These are phyloP conservation scores for Vitis cinerea DNA, from an alignment of 164 flowering plant species.

Conservation along the genomic window DNA sequence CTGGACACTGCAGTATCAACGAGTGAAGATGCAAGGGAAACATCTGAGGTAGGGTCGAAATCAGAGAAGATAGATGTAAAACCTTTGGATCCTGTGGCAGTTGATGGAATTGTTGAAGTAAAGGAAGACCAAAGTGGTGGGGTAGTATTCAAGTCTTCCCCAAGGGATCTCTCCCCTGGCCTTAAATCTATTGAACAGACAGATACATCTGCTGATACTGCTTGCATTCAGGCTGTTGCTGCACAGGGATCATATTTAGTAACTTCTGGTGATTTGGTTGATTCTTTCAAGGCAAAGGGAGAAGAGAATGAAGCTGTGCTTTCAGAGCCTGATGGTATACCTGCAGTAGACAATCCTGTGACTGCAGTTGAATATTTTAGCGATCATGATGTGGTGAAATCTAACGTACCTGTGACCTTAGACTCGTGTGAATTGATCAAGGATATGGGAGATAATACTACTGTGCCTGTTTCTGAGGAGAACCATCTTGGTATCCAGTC, in stretches of 20 bases:
- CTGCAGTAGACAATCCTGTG: constrained; percentile 22
- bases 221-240: constrained; percentile 6
- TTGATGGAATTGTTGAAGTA: constrained; percentile 3
- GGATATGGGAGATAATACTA: constrained; percentile 9
- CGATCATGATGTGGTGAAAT: constrained; percentile 21
- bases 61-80: constrained; percentile 4
- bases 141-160: constrained; percentile 1
- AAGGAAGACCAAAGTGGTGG: constrained; percentile 14
- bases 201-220: constrained; percentile 6
- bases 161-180: constrained; percentile 11
- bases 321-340: constrained; percentile 23
- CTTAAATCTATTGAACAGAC: constrained; percentile 12
- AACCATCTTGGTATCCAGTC: constrained; percentile 5
- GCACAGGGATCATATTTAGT: constrained; percentile 4
- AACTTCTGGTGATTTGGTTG: constrained; percentile 9
- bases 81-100: constrained; percentile 3
- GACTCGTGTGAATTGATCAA: constrained; percentile 13
- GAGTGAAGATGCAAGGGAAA: constrained; percentile 10
- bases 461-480: constrained; percentile 9
- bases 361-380: constrained; percentile 24
- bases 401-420: constrained; percentile 2
- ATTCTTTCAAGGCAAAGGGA: constrained; percentile 1
- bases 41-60: constrained; percentile 1
- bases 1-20: not conserved
- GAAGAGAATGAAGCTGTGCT: constrained; percentile 17